Percentiles rank a stretch among this genome's conserved stretches.
phyloP scores from a whole-genome alignment of 148 eudicot species.

The Camellia japonica region DNA sequence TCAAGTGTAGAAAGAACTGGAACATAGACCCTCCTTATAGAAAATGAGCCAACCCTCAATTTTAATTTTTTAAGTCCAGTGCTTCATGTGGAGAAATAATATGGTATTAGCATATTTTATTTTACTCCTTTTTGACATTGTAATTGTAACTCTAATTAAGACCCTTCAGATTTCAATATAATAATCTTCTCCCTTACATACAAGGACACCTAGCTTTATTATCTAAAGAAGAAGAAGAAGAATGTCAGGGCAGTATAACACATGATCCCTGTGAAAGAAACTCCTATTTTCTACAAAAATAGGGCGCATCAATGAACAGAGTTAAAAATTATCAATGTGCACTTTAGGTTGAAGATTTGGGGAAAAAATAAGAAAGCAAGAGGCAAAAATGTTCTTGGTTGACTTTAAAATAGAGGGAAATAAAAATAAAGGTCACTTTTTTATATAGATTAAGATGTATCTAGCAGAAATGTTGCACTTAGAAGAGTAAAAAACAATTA shows the following conservation, averaged over 20 bases:
- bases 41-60: not conserved
- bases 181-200: not conserved
- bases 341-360: not conserved
- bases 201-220: not conserved
- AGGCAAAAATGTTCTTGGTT: not conserved
- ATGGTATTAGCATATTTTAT: not conserved
- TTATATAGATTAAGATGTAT: not conserved
- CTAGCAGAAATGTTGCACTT: slow-evolving; percentile 14
- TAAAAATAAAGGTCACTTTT: slow-evolving; percentile 15
- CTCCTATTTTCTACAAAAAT: not conserved
- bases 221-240: not conserved
- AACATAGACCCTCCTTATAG: not conserved
- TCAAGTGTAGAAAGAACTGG: not conserved
- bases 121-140: not conserved
- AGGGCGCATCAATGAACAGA: not conserved
- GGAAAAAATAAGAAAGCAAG: not conserved
- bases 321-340: not conserved
- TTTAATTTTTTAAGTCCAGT: not conserved
- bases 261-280: not conserved
- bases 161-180: not conserved
- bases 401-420: not conserved
- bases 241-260: not conserved
- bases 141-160: not conserved
- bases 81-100: not conserved
- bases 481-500: slow-evolving; percentile 18